Evolutionary conservation across 495 filamentous ascomycete genomes (phyloP).

Genomic region (Elasticomyces elasticus): DNA sequence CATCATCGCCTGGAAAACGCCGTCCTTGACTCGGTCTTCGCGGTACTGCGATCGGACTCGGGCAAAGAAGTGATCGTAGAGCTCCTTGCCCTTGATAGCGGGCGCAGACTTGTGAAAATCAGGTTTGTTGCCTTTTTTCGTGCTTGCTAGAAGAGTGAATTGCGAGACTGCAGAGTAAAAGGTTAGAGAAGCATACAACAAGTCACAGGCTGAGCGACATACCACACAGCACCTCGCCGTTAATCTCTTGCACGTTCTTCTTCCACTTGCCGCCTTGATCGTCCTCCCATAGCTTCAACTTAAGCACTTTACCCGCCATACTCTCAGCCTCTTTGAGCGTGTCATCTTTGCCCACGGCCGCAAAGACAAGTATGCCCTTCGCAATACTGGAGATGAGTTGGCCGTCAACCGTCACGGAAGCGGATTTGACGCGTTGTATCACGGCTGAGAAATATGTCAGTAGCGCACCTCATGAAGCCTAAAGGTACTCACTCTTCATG

Average conservation of each 20-base stretch:
- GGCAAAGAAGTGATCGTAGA: slow-evolving; percentile 76
- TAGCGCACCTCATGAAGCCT: no score
- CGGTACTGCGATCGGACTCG: slow-evolving; percentile 64
- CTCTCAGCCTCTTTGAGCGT: slow-evolving; percentile 78
- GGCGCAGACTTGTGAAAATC: slow-evolving; percentile 86
- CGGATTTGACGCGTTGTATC: slow-evolving; percentile 87
- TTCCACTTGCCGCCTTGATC: slow-evolving; percentile 70
- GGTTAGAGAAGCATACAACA: neutral
- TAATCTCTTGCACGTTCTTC: slow-evolving; percentile 71
- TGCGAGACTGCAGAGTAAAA: slow-evolving; percentile 64
- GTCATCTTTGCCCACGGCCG: slow-evolving; percentile 82
- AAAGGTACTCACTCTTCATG: no score
- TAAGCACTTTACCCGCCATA: slow-evolving; percentile 75
- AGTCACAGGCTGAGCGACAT: slow-evolving; percentile 24
- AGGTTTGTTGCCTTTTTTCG: slow-evolving; percentile 90
- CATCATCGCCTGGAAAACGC: slow-evolving; percentile 98
- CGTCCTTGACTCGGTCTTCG: slow-evolving; percentile 76
- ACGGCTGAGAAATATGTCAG: slow-evolving; percentile 50
- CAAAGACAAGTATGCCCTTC: slow-evolving; percentile 81
- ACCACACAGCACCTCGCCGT: slow-evolving; percentile 88
- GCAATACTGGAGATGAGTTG: slow-evolving; percentile 82
- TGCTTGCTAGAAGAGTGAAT: slow-evolving; percentile 85
- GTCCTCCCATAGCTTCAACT: slow-evolving; percentile 82
- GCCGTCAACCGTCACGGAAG: slow-evolving; percentile 95
- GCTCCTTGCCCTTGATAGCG: slow-evolving; percentile 59